Conservation (phyloP, 108 stramenopile genomes). For the Pseudonitzschia delicatissima region DNA sequence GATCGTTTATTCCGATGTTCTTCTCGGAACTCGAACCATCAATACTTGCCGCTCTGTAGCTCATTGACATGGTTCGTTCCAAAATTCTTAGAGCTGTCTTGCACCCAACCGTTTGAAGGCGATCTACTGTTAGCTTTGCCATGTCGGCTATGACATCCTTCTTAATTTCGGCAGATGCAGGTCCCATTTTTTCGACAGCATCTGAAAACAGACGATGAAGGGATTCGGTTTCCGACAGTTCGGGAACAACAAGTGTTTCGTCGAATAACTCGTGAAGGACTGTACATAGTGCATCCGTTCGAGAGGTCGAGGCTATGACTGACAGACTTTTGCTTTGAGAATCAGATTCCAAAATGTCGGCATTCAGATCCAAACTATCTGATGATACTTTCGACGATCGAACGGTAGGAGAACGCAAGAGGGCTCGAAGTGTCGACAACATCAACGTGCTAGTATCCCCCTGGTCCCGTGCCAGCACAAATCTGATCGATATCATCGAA, state of each 20-base stretch:
- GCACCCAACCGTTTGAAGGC: constrained; percentile 55
- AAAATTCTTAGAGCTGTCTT: constrained; percentile 64
- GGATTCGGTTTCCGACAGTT: constrained; percentile 38
- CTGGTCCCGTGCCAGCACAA: constrained; percentile 54
- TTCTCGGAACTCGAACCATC: background rate
- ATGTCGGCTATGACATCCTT: constrained; percentile 13
- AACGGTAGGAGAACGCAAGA: constrained; percentile 62
- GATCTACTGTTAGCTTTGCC: constrained; percentile 41
- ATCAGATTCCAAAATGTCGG: constrained; percentile 3
- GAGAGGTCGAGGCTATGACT: constrained; percentile 61
- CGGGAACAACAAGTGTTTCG: constrained; percentile 67
- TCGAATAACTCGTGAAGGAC: constrained; percentile 69
- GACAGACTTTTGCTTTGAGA: constrained; percentile 49
- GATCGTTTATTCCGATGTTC: background rate
- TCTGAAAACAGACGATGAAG: constrained; percentile 51
- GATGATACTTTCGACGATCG: constrained; percentile 34
- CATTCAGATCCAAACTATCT: constrained; percentile 44
- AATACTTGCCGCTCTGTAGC: background rate
- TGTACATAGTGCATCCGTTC: constrained; percentile 64
- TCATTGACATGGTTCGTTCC: constrained; percentile 56
- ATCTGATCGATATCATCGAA: constrained; percentile 81
- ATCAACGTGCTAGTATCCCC: constrained; percentile 71
- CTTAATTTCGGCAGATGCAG: constrained; percentile 25
- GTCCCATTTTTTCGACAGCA: constrained; percentile 27
- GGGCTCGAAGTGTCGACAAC: constrained; percentile 72